Evolutionary conservation across 176 grass and related monocot genomes (phyloP), one percentile per base, ranked within the genome.

Genomic region (Typha latifolia): DNA sequence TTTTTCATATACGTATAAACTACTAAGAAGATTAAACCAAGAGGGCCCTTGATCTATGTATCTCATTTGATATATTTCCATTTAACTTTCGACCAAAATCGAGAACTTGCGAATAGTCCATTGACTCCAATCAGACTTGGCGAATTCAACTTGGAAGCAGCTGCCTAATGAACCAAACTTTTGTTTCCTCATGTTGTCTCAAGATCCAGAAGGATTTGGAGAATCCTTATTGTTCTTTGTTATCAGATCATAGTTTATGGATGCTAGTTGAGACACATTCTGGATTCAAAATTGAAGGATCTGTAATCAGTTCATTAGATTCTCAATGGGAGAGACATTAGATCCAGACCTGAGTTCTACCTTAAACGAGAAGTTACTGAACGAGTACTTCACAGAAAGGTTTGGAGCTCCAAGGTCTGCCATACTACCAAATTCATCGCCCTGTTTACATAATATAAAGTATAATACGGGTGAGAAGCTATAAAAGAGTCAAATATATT

Each of bases 311-410:
- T 59, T 19, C 8, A 5, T 59, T 59, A 14, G n/a, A 8, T 59
- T 59, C n/a, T 19, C 18, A 16, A 57, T 18, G 20, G 9, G 20
- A 57, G 21, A 11, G 6, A 68, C 18, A 68, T 70, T 48, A 48
- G 63, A 16, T 26, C 55, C 32, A 37, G 21, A 83, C 37, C 37
- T 21, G 63, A 63, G 32, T n/a, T 24, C 70, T 61, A 87, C 93
- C 89, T 97, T 97, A 72, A 97, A 97, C 11, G 94, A 97, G 67
- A 97, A 97, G 79, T 97, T 97, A 50, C 94, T 97, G 79, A 97
- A 97, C 20, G 94, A 97, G 52, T 97, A 97, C 55, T 87, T 97
- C 62, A 89, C 85, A 10, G 83, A 57, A 27, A 84, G 66, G 3
- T 75, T 83, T 2, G 83, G 85, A 4, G 74, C 80, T 19, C 78